phyloP scores from a whole-genome alignment of 2,329 filamentous ascomycete genomes.

The Pezicula radicicola region DNA sequence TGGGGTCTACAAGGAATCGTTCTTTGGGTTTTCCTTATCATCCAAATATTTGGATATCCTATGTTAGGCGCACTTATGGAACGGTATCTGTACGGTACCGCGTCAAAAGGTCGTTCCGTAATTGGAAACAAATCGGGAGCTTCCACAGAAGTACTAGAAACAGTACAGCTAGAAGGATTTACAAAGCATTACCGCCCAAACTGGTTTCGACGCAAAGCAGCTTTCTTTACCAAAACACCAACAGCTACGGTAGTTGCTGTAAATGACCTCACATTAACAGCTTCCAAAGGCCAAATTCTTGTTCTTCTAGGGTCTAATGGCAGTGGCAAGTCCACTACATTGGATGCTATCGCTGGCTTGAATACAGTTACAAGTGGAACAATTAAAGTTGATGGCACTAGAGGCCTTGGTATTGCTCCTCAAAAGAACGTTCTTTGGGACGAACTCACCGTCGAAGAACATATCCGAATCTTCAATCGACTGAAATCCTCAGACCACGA shows the following conservation, averaged over 20 bases:
- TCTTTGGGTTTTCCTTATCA: slow-evolving; percentile 72
- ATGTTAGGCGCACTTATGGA: slow-evolving; percentile 74
- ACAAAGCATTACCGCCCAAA: slow-evolving; percentile 75
- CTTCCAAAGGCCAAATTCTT: slow-evolving; percentile 77
- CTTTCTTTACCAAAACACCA: slow-evolving; percentile 27
- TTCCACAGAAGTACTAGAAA: slow-evolving; percentile 25
- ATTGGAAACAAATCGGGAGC: slow-evolving; percentile 28
- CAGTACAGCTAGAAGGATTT: slow-evolving; percentile 70
- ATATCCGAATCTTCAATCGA: slow-evolving; percentile 78
- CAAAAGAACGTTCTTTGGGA: slow-evolving; percentile 96
- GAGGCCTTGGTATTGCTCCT: slow-evolving; percentile 81
- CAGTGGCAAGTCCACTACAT: slow-evolving; percentile 84
- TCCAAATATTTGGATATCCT: slow-evolving; percentile 78
- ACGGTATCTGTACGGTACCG: slow-evolving; percentile 70
- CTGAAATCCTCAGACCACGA: slow-evolving; percentile 67
- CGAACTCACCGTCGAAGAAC: slow-evolving; percentile 80
- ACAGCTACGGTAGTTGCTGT: slow-evolving; percentile 77
- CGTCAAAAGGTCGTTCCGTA: slow-evolving; percentile 57
- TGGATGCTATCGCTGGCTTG: slow-evolving; percentile 83
- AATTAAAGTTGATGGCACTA: slow-evolving; percentile 74
- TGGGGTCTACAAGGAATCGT: slow-evolving; percentile 71
- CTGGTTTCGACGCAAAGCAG: slow-evolving; percentile 50
- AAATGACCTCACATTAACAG: slow-evolving; percentile 66
- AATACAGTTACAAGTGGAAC: slow-evolving; percentile 72
- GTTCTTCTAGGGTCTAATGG: slow-evolving; percentile 87